Percentiles rank a stretch among this genome's conserved stretches.
Conservation (phyloP, 2,329 filamentous ascomycete genomes). For the Pseudogymnoascus sp. region DNA sequence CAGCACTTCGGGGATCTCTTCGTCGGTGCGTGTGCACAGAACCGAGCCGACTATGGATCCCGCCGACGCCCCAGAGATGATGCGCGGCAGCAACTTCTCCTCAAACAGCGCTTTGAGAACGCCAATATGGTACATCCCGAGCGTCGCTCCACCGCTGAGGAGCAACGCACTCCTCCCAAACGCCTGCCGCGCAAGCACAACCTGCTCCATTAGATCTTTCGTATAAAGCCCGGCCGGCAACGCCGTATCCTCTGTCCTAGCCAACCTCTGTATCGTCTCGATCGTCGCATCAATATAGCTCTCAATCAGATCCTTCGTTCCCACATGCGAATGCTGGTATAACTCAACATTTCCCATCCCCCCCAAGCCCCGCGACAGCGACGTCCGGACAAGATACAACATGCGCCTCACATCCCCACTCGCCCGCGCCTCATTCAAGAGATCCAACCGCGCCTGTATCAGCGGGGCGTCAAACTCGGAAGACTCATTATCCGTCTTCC, state of each 20-base stretch:
- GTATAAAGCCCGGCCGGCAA: constrained; percentile 45
- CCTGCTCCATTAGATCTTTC: constrained; percentile 45
- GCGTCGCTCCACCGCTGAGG: constrained; percentile 60
- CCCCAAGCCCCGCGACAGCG: constrained; percentile 70
- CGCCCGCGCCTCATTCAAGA: constrained; percentile 65
- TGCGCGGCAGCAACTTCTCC: constrained; percentile 52
- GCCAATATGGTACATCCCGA: constrained; percentile 65
- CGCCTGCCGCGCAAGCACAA: constrained; percentile 51
- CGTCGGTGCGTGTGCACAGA: constrained; percentile 53
- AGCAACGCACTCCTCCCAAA: constrained; percentile 59
- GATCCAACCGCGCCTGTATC: constrained; percentile 58
- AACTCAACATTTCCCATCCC: constrained; percentile 77
- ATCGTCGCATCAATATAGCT: constrained; percentile 74
- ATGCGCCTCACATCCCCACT: constrained; percentile 66
- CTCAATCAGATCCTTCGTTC: constrained; percentile 82
- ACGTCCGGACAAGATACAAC: constrained; percentile 72
- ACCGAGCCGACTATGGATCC: constrained; percentile 62
- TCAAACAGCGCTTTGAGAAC: constrained; percentile 60
- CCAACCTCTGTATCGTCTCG: constrained; percentile 60
- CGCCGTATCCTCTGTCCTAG: constrained; percentile 34
- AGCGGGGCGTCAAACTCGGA: constrained; percentile 53
- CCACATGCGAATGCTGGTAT: constrained; percentile 76
- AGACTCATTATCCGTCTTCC: constrained; percentile 49
- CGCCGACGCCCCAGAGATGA: constrained; percentile 60
- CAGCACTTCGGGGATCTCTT: constrained; percentile 50